Evolutionary conservation across 306 rosid species (phyloP), one percentile per base, ranked within the genome.

Genomic region (Vigna angularis): DNA sequence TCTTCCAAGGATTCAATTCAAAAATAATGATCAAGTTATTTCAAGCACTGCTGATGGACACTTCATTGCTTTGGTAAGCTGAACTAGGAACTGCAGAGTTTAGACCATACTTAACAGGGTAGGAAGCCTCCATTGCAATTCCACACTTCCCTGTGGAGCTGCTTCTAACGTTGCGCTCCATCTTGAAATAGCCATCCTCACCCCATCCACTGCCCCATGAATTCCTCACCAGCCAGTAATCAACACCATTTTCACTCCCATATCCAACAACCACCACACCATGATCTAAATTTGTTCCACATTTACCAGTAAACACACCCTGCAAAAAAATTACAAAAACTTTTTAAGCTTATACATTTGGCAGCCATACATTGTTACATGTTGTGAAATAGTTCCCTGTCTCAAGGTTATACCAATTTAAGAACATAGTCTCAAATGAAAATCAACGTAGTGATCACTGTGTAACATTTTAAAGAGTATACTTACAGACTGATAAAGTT

Each of bases 171-270:
- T 95, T 95, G 13, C 99, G 91, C 73, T 95, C 77, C 0, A 95
- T 13, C 84, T 87, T 95, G 85, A 95, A 79, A 80, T 95, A 95
- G 4, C 99, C 99, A 61, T 82, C 79, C 81, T 95, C 98, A 17
- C 99, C 98, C 98, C 99, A 95, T 4, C 32, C 61, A 58, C 78
- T 76, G 55, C 99, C 99, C 99, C 99, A 95, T 16, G 98, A 95
- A 73, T 95, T 95, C 89, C 98, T 93, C 76, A 93, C 96, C 1
- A 95, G 86, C 99, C 99, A 93, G 81, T 91, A 95, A 59, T 95
- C 99, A 7, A 77, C 56, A 12, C 96, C 98, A 56, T 92, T 86
- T 82, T 92, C 98, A 13, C 81, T 79, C 17, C 98, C 98, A 76
- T 92, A 95, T 30, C 98, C 98, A 16, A 91, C 90, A 24, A 79